Evolutionary conservation across 2,329 filamentous ascomycete genomes (phyloP).

Genomic region (Aciculosporium take): DNA sequence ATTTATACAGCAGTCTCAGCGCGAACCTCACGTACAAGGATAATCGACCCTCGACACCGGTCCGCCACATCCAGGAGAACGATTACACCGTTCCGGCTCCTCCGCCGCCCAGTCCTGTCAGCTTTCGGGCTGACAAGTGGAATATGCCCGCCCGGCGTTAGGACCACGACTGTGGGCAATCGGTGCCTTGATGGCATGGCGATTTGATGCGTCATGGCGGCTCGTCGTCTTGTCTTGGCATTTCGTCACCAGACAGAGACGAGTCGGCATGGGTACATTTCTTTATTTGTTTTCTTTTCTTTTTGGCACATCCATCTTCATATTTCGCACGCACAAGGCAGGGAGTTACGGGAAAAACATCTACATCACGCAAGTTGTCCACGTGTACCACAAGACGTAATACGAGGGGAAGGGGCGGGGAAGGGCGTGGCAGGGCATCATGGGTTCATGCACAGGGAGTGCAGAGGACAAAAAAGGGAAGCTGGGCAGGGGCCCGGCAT

Average conservation of each 20-base stretch:
- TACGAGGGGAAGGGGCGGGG: background rate
- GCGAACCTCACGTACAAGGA: constrained; percentile 32
- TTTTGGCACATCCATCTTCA: background rate
- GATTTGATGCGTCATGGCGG: background rate
- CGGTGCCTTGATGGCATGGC: constrained; percentile 1
- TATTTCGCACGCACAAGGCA: background rate
- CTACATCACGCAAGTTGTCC: constrained; percentile 1
- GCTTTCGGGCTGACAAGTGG: constrained; percentile 35
- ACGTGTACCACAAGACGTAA: constrained; percentile 1
- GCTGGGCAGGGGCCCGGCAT: background rate
- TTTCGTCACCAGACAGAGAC: background rate
- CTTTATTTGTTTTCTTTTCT: background rate
- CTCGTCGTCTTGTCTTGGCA: background rate
- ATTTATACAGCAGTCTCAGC: constrained; percentile 39
- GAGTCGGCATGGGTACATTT: background rate
- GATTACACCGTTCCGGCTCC: constrained; percentile 52
- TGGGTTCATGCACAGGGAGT: background rate
- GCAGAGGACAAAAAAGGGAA: background rate
- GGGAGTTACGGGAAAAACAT: constrained; percentile 1
- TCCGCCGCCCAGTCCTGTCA: constrained; percentile 49
- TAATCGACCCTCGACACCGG: constrained; percentile 29
- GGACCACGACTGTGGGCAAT: no score
- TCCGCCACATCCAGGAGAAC: constrained; percentile 38
- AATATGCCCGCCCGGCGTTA: constrained; percentile 3
- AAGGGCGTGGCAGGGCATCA: background rate